Evolutionary conservation across 2,329 filamentous ascomycete genomes (phyloP).

Genomic region (Aureobasidium pullulans): DNA sequence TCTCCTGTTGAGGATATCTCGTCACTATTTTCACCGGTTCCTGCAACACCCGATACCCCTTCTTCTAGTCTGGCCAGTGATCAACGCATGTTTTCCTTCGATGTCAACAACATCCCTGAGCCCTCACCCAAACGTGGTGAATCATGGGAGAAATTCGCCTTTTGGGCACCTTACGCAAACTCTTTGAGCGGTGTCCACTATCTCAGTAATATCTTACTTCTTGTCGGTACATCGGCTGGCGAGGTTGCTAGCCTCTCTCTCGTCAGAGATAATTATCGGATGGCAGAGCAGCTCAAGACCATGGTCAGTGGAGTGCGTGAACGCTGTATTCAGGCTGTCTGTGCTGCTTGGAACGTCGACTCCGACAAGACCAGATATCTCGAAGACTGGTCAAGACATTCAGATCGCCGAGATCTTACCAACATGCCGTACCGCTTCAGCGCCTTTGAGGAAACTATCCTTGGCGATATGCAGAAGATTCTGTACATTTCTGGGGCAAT

Average conservation of each 20-base stretch:
- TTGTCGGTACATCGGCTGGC: slow-evolving; percentile 79
- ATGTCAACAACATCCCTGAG: slow-evolving; percentile 67
- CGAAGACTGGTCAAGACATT: slow-evolving; percentile 84
- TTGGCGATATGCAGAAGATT: slow-evolving; percentile 88
- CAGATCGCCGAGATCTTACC: slow-evolving; percentile 78
- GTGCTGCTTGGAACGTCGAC: slow-evolving; percentile 86
- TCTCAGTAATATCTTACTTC: slow-evolving; percentile 68
- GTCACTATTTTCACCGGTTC: slow-evolving; percentile 72
- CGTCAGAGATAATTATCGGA: slow-evolving; percentile 48
- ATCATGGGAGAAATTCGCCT: slow-evolving; percentile 87
- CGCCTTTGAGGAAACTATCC: slow-evolving; percentile 73
- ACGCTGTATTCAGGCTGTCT: slow-evolving; percentile 75
- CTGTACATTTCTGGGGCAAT: slow-evolving; percentile 85
- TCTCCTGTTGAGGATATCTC: slow-evolving; percentile 88
- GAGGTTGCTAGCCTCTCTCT: slow-evolving; percentile 74
- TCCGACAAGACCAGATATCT: slow-evolving; percentile 86
- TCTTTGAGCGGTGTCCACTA: slow-evolving; percentile 89
- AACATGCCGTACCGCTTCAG: slow-evolving; percentile 83
- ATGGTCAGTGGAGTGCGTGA: slow-evolving; percentile 76
- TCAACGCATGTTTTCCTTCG: slow-evolving; percentile 66
- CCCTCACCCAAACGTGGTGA: slow-evolving; percentile 69
- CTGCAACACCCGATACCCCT: slow-evolving; percentile 62
- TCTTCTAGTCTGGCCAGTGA: slow-evolving; percentile 52
- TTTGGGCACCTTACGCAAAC: slow-evolving; percentile 92
- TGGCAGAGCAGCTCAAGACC: slow-evolving; percentile 64